Evolutionary conservation across 2,329 filamentous ascomycete species (phyloP), one percentile per base, ranked within the genome.

Genomic region (Seiridium cupressi): DNA sequence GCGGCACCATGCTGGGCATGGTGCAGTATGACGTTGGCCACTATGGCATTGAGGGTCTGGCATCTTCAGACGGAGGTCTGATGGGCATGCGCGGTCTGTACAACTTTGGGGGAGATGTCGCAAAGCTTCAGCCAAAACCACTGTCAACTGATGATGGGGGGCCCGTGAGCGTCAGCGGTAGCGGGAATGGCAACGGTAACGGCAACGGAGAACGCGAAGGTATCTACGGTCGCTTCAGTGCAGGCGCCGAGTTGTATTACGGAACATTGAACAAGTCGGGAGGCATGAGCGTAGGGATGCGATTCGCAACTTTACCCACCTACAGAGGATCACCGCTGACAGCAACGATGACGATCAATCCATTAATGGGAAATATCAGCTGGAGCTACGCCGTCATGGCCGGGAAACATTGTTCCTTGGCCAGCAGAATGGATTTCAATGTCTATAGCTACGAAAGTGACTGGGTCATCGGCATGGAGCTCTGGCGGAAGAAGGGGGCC

Each of bases 361-460:
- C 95, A 3, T 80, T 99, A 54, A 97, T 97, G 86, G 95, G 95
- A 18, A 96, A 92, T 70, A 83, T 99, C 61, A 93, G 90, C 60
- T 92, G 93, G 42, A 96, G 88, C 13, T 99, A 99, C 73, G 91
- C 95, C 0, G 91, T 98, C 53, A 90, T 92, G 69, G 94, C 94
- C 2, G 92, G 92, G 3, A 85, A 85, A 40, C 87, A 92, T 68
- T 86, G 96, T 66, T 91, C 92, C 9, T 84, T 99, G 55, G 95
- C 93, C 64, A 96, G 93, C 31, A 88, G 90, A 55, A 94, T 98
- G 77, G 93, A 96, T 71, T 99, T 99, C 77, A 99, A 99, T 70
- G 90, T 97, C 55, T 98, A 97, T 77, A 97, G 92, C 72, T 99
- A 97, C 79, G 95, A 99, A 79, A 97, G 92, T 71, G 91, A 95